Percentiles rank a stretch among this genome's conserved stretches.
Conservation (phyloP, 306 rosid species). For the Quercus robur region DNA sequence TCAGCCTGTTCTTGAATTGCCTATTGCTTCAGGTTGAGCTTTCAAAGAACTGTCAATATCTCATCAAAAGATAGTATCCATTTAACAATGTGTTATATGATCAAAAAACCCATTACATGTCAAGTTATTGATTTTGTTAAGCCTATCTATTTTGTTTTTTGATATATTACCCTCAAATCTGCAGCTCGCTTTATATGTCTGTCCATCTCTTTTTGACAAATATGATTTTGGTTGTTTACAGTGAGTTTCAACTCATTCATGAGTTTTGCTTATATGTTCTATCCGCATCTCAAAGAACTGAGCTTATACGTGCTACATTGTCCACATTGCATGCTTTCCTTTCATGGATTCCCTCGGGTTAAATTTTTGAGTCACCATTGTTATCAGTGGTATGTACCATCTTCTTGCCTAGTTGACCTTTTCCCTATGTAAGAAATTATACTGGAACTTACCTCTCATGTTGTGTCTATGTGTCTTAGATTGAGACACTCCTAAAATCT, state of each 20-base stretch:
- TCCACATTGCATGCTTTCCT: conserved; percentile 90
- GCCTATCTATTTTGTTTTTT: not conserved
- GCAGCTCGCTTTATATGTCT: not conserved
- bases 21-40: not conserved
- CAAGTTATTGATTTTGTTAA: no score
- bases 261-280: conserved; percentile 87
- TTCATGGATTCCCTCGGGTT: conserved; percentile 92
- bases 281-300: conserved; percentile 85
- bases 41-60: not conserved
- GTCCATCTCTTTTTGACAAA: not conserved
- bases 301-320: conserved; percentile 79
- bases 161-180: not conserved
- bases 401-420: no score
- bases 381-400: conserved; percentile 20
- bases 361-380: conserved; percentile 86
- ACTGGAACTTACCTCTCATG: no score
- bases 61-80: no score
- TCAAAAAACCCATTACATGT: no score
- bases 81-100: no score
- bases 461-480: not conserved
- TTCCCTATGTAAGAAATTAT: no score
- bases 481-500: no score
- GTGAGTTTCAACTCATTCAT: conserved; percentile 36
- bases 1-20: not conserved
- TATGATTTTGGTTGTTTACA: not conserved